These are phyloP conservation scores for Adansonia gregorii DNA, from an alignment of 441 rosid genomes.

Conservation along the genomic window DNA sequence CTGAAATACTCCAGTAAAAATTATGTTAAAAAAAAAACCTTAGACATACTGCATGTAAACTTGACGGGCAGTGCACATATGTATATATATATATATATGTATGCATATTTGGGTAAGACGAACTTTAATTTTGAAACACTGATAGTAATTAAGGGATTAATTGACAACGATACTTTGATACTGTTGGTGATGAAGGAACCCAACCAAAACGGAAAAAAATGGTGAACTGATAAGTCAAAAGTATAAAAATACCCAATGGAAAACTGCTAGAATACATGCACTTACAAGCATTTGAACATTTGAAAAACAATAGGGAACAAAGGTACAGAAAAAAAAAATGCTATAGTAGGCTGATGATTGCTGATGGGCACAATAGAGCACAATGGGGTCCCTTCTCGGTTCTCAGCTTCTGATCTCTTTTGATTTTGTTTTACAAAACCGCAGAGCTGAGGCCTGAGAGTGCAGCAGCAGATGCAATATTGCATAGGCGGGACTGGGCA, in stretches of 20 bases:
- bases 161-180: not conserved
- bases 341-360: slow-evolving; percentile 9
- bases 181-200: not conserved
- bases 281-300: not conserved
- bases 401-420: not conserved
- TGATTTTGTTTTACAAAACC: not conserved
- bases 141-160: no score
- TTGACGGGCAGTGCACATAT: no score
- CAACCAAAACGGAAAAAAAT: not conserved
- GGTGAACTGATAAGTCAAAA: not conserved
- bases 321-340: not conserved
- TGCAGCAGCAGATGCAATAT: no score
- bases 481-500: not conserved
- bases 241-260: slow-evolving; percentile 28
- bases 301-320: not conserved
- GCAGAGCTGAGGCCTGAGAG: not conserved
- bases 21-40: no score
- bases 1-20: no score
- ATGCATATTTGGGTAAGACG: no score
- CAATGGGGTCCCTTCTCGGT: not conserved
- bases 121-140: no score
- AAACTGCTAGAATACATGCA: no score
- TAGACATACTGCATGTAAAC: no score
- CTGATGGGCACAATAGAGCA: not conserved
- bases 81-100: no score